phyloP scores from a whole-genome alignment of 306 rosid species.

The Dalbergia cochinchinensis region DNA sequence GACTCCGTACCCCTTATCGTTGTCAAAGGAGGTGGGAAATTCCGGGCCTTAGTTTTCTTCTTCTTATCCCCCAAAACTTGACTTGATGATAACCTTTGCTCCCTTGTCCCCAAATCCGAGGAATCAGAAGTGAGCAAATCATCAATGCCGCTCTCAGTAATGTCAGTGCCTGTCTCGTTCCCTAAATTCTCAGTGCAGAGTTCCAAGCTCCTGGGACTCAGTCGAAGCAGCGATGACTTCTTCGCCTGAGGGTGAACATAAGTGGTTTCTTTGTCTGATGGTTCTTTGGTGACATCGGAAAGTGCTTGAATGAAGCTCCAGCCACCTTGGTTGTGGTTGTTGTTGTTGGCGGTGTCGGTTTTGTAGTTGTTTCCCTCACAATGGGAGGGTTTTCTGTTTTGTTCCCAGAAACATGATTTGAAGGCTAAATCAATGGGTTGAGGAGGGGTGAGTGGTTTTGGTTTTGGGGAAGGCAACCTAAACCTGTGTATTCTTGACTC shows the following conservation, averaged over 20 bases:
- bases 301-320: too few species aligned
- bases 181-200: conserved; percentile 92
- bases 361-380: conserved; percentile 16
- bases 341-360: not conserved
- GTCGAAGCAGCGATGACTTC: conserved; percentile 44
- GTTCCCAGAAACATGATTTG: conserved; percentile 49
- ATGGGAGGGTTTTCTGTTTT: conserved; percentile 45
- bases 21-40: conserved; percentile 91
- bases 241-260: conserved; percentile 66
- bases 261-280: conserved; percentile 33
- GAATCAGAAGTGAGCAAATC: conserved; percentile 41
- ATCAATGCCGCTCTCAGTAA: conserved; percentile 52
- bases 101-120: conserved; percentile 31
- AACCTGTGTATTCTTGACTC: conserved; percentile 69
- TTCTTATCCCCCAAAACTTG: conserved; percentile 51
- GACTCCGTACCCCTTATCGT: conserved; percentile 74
- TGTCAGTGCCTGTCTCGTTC: conserved; percentile 79
- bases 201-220: conserved; percentile 72
- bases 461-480: conserved; percentile 51
- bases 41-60: conserved; percentile 21
- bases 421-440: conserved; percentile 52
- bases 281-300: conserved; percentile 13
- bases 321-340: not conserved
- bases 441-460: conserved; percentile 52
- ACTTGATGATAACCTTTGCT: conserved; percentile 40